These are phyloP conservation scores for Akanthomyces dipterigenus DNA, from an alignment of 2,329 filamentous ascomycete genomes.

Conservation along the genomic window DNA sequence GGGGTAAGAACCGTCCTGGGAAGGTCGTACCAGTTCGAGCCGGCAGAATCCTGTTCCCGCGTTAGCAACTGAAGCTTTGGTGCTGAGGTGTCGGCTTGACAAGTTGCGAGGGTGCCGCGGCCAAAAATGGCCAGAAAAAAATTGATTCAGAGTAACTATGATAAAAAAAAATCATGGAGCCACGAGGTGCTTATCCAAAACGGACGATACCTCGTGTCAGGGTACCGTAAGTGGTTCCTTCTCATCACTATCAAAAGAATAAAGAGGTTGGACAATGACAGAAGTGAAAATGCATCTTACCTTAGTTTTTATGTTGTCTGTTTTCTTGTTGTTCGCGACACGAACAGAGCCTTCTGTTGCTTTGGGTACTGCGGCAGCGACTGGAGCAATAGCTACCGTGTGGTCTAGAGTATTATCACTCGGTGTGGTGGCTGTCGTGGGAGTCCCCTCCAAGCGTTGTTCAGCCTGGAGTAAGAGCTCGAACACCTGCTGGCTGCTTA, in stretches of 20 bases:
- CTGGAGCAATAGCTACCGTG: slow-evolving; percentile 14
- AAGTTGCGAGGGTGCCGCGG: not conserved
- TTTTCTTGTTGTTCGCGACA: slow-evolving; percentile 3
- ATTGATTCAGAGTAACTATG: slow-evolving; percentile 68
- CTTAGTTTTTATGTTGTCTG: slow-evolving; percentile 17
- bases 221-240: slow-evolving; percentile 28
- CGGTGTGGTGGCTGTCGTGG: not conserved
- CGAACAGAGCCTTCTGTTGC: slow-evolving; percentile 6
- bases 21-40: slow-evolving; percentile 79
- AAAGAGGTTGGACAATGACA: not conserved
- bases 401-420: not conserved
- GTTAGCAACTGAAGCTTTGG: not conserved
- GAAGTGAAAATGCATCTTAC: slow-evolving; percentile 16
- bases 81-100: not conserved
- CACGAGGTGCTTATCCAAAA: slow-evolving; percentile 48
- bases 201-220: slow-evolving; percentile 34
- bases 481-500: slow-evolving; percentile 25
- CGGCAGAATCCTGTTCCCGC: slow-evolving; percentile 51
- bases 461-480: slow-evolving; percentile 27
- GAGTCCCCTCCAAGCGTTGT: slow-evolving; percentile 22
- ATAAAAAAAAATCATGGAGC: slow-evolving; percentile 47
- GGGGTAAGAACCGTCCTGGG: slow-evolving; percentile 78
- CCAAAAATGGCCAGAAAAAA: slow-evolving; percentile 12
- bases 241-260: slow-evolving; percentile 29
- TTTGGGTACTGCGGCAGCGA: slow-evolving; percentile 12